Percentiles rank a stretch among this genome's conserved stretches.
phyloP scores from a whole-genome alignment of 2,329 filamentous ascomycete genomes.

The Hawksworthiomyces lignivorus region DNA sequence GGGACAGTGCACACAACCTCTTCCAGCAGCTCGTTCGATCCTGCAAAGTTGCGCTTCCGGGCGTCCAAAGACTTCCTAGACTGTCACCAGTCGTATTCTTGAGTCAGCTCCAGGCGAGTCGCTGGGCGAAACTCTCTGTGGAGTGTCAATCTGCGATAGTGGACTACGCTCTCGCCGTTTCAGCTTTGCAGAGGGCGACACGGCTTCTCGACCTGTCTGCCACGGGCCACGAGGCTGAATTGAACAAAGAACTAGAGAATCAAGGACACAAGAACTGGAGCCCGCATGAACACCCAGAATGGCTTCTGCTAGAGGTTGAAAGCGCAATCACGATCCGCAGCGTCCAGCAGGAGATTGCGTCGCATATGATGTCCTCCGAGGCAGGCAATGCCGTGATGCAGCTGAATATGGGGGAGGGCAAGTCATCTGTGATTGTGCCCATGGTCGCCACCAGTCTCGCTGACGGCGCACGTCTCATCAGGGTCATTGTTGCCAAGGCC shows the following conservation, averaged over 20 bases:
- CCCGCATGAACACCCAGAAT: constrained; percentile 45
- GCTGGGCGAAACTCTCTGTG: constrained; percentile 21
- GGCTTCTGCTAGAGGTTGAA: constrained; percentile 57
- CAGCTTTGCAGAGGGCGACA: constrained; percentile 32
- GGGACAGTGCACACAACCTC: background rate
- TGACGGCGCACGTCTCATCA: constrained; percentile 40
- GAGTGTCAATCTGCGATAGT: constrained; percentile 30
- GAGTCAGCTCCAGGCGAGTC: constrained; percentile 21
- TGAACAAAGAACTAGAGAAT: constrained; percentile 39
- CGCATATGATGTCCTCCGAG: constrained; percentile 39
- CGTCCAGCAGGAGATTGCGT: constrained; percentile 51
- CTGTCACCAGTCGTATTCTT: constrained; percentile 28
- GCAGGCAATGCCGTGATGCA: constrained; percentile 50
- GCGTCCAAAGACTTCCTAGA: constrained; percentile 16
- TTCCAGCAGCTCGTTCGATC: background rate
- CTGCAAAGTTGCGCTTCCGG: background rate
- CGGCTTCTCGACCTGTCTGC: constrained; percentile 26
- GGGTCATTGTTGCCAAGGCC: constrained; percentile 54
- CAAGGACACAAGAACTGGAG: constrained; percentile 50
- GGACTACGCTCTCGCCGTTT: constrained; percentile 32
- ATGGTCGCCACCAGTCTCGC: constrained; percentile 50
- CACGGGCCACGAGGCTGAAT: constrained; percentile 19
- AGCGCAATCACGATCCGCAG: constrained; percentile 52
- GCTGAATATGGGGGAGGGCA: constrained; percentile 66
- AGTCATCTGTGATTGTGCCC: constrained; percentile 61